phyloP scores from a whole-genome alignment of 805 yeast genomes.

The Priceomyces haplophilus region DNA sequence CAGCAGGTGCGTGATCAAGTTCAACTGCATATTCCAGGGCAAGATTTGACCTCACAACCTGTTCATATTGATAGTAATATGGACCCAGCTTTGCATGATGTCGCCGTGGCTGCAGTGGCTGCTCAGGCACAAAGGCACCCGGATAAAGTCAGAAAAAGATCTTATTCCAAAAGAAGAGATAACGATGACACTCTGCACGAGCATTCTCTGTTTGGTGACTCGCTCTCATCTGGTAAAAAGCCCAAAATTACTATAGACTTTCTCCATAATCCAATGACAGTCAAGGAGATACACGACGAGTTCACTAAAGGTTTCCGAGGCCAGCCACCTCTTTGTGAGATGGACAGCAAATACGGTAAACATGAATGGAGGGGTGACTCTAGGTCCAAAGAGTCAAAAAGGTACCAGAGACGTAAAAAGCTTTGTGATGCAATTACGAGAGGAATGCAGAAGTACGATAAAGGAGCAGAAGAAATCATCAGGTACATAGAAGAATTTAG shows the following conservation, averaged over 20 bases:
- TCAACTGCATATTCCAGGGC: slow-evolving; percentile 8
- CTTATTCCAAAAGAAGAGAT: slow-evolving; percentile 9
- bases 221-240: slow-evolving; percentile 19
- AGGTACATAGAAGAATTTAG: slow-evolving; percentile 40
- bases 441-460: slow-evolving; percentile 39
- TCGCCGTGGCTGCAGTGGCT: slow-evolving; percentile 38
- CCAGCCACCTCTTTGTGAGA: slow-evolving; percentile 40
- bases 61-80: slow-evolving; percentile 32
- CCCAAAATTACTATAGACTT: slow-evolving; percentile 39
- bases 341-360: slow-evolving; percentile 43
- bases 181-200: slow-evolving; percentile 6
- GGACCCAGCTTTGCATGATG: slow-evolving; percentile 42
- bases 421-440: slow-evolving; percentile 42
- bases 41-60: slow-evolving; percentile 7
- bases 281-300: slow-evolving; percentile 43
- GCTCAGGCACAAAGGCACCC: slow-evolving; percentile 19
- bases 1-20: slow-evolving; percentile 10
- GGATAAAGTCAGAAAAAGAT: slow-evolving; percentile 9
- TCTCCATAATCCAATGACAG: slow-evolving; percentile 44
- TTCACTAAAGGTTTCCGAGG: slow-evolving; percentile 44
- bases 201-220: slow-evolving; percentile 4
- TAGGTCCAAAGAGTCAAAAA: slow-evolving; percentile 41
- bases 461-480: slow-evolving; percentile 40
- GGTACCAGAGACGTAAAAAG: slow-evolving; percentile 43
- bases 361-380: slow-evolving; percentile 47